phyloP scores from a whole-genome alignment of 176 grass and related monocot species.

The Sorghum bicolor region DNA sequence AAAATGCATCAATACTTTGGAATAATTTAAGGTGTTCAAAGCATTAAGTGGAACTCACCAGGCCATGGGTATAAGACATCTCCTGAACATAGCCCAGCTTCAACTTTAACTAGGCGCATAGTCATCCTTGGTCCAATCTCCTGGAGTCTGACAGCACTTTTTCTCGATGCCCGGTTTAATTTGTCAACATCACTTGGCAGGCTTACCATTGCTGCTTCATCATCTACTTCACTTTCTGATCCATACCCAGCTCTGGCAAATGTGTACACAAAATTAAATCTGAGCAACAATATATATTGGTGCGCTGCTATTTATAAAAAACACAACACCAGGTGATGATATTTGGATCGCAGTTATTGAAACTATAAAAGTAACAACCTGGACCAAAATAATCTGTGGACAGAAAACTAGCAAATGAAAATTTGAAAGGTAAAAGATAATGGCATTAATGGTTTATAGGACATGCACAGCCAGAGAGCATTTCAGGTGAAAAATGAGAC shows the following conservation, averaged over 20 bases:
- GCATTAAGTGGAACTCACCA: slow-evolving; percentile 40
- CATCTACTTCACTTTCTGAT: slow-evolving; percentile 91
- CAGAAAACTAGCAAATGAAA: not conserved
- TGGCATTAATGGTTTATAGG: not conserved
- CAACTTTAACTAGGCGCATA: slow-evolving; percentile 78
- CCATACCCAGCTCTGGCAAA: slow-evolving; percentile 75
- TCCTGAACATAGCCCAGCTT: slow-evolving; percentile 81
- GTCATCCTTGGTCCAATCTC: slow-evolving; percentile 83
- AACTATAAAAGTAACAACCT: not conserved
- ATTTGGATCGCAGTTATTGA: not conserved
- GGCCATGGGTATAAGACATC: slow-evolving; percentile 62
- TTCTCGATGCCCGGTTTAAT: slow-evolving; percentile 70
- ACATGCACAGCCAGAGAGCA: not conserved
- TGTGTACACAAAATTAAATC: slow-evolving; percentile 5
- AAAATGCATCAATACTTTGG: not conserved
- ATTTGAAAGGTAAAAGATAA: not conserved
- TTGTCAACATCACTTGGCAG: slow-evolving; percentile 67
- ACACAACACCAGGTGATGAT: not conserved
- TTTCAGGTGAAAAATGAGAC: not conserved
- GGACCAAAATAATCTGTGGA: not conserved
- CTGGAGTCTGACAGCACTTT: slow-evolving; percentile 84
- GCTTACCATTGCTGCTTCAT: slow-evolving; percentile 78
- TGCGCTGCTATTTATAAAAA: not conserved
- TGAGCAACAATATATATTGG: not conserved
- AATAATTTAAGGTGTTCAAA: not conserved